phyloP scores from a whole-genome alignment of 805 yeast genomes.

The Lachancea meyersii region DNA sequence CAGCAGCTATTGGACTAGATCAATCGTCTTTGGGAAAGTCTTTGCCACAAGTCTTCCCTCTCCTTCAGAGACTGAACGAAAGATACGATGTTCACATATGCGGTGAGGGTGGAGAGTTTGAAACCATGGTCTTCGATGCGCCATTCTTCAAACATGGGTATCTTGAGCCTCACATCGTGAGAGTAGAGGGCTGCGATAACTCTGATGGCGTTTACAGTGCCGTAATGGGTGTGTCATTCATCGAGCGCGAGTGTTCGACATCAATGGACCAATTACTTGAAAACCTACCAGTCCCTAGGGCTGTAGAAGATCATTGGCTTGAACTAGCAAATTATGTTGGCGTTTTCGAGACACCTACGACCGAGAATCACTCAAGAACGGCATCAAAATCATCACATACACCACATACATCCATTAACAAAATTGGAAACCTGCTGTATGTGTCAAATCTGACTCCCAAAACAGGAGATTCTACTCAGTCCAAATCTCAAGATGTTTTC shows the following conservation, averaged over 20 bases:
- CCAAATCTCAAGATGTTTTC: constrained; percentile 49
- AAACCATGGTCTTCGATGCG: constrained; percentile 84
- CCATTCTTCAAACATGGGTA: constrained; percentile 64
- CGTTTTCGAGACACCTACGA: neutral
- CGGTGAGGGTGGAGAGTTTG: constrained; percentile 99
- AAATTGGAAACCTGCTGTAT: constrained; percentile 32
- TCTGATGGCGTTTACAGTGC: constrained; percentile 69
- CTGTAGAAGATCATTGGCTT: constrained; percentile 23
- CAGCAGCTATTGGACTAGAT: constrained; percentile 83
- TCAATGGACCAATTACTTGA: constrained; percentile 27
- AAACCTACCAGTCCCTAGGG: constrained; percentile 30
- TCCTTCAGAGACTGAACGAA: constrained; percentile 48
- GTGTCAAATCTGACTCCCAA: constrained; percentile 41
- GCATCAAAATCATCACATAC: neutral
- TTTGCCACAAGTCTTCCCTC: constrained; percentile 55
- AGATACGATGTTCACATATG: constrained; percentile 84
- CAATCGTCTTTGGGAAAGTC: constrained; percentile 61
- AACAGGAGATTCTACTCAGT: constrained; percentile 27
- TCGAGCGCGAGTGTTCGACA: constrained; percentile 31
- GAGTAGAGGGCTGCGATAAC: constrained; percentile 37
- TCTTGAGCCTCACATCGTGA: constrained; percentile 37
- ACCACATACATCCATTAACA: constrained; percentile 8
- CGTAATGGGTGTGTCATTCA: constrained; percentile 47
- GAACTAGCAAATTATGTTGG: constrained; percentile 9
- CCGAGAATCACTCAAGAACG: too few species aligned